Evolutionary conservation across 768 basidiomycete species (phyloP).

Genomic region (Termitomyces sp.): DNA sequence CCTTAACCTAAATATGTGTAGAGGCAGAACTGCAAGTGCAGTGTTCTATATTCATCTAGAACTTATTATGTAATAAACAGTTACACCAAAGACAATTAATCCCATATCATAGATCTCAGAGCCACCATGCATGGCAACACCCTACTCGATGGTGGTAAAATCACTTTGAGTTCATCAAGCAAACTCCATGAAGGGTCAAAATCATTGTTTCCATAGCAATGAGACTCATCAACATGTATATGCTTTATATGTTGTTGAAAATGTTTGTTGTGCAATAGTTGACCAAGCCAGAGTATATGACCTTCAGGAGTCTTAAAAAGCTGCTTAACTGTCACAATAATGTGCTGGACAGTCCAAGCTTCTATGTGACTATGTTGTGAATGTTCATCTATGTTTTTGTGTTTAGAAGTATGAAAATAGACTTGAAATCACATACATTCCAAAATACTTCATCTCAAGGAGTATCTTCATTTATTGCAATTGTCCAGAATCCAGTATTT

Average conservation of each 20-base stretch:
- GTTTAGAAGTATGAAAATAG: not conserved
- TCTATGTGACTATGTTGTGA: not conserved
- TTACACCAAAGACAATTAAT: too few relatives aligned
- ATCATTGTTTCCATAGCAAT: conserved; percentile 2
- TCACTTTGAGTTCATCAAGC: conserved; percentile 9
- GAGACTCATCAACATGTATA: conserved; percentile 22
- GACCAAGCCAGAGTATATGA: conserved; percentile 6
- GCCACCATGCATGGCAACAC: too few relatives aligned
- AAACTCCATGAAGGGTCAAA: not conserved
- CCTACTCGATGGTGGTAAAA: conserved; percentile 1
- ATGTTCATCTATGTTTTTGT: conserved; percentile 1
- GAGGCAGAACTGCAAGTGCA: too few relatives aligned
- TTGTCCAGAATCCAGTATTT: conserved; percentile 13
- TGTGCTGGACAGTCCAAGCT: conserved; percentile 1
- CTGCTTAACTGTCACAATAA: conserved; percentile 20
- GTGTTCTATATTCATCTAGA: too few relatives aligned
- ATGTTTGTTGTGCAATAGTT: not conserved
- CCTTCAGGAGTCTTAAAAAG: conserved; percentile 16
- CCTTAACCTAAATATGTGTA: too few relatives aligned
- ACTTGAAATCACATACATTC: not conserved
- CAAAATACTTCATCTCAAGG: not conserved
- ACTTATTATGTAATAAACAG: too few relatives aligned
- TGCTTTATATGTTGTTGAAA: conserved; percentile 6
- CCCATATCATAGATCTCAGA: too few relatives aligned
- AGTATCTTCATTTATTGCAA: conserved; percentile 22